phyloP scores from a whole-genome alignment of 1,139 yeast species.

The Kodamaea sp. region DNA sequence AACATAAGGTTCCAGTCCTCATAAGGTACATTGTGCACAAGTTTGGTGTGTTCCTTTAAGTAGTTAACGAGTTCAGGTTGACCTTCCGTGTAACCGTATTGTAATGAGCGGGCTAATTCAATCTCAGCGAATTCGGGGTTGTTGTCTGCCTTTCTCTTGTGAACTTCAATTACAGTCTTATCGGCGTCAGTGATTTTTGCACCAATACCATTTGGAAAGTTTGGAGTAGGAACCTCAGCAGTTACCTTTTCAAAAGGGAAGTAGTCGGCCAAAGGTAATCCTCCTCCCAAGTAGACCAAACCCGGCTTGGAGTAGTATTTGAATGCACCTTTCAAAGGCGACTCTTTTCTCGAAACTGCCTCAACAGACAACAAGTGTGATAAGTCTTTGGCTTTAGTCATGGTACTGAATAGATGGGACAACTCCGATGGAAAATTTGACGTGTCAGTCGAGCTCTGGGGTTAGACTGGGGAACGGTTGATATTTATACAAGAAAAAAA shows the following conservation, averaged over 20 bases:
- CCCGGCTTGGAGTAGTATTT: conserved; percentile 72
- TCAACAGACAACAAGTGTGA: conserved; percentile 76
- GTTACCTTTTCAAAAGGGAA: conserved; percentile 84
- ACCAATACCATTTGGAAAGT: conserved; percentile 75
- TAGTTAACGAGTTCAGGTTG: conserved; percentile 67
- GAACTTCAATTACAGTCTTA: conserved; percentile 46
- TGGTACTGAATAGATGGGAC: conserved; percentile 1
- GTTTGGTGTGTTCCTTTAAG: conserved; percentile 73
- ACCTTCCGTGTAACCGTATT: conserved; percentile 87
- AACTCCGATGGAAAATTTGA: not conserved
- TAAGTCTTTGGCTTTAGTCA: conserved; percentile 60
- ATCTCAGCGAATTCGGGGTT: conserved; percentile 52
- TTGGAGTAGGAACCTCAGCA: conserved; percentile 74
- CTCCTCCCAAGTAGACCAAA: conserved; percentile 91
- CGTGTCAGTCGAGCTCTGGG: too few relatives aligned
- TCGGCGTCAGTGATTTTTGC: conserved; percentile 56
- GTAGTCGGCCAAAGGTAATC: conserved; percentile 84
- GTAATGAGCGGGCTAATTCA: conserved; percentile 82
- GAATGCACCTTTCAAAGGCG: conserved; percentile 84
- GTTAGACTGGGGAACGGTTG: too few relatives aligned
- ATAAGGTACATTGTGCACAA: conserved; percentile 66
- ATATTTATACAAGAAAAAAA: too few relatives aligned
- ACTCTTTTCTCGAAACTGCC: conserved; percentile 72
- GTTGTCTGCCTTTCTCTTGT: conserved; percentile 39
- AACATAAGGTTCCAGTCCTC: conserved; percentile 59